These are phyloP conservation scores for Penicillium glabrum DNA, from an alignment of 2,329 filamentous ascomycete genomes.

Conservation along the genomic window DNA sequence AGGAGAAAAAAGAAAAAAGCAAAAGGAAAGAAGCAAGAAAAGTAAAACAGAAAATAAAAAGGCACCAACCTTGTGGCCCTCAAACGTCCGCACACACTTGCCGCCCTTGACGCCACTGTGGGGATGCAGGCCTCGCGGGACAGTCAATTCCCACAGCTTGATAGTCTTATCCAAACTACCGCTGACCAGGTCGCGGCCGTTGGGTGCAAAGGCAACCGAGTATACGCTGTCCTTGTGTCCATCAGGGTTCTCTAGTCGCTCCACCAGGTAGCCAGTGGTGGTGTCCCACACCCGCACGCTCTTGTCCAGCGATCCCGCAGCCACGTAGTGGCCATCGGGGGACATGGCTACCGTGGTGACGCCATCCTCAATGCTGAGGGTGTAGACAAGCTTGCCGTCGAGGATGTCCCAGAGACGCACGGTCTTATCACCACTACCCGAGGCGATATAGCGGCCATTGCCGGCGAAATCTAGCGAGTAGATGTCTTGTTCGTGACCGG, in stretches of 20 bases:
- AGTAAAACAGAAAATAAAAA: slow-evolving; percentile 7
- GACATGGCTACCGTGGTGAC: slow-evolving; percentile 98
- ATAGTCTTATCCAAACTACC: slow-evolving; percentile 97
- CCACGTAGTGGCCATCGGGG: slow-evolving; percentile 89
- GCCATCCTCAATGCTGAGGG: slow-evolving; percentile 90
- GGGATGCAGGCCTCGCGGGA: slow-evolving; percentile 65
- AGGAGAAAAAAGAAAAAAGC: not conserved
- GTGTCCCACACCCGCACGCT: slow-evolving; percentile 98
- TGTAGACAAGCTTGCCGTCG: slow-evolving; percentile 75
- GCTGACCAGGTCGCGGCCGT: slow-evolving; percentile 87
- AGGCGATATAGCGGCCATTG: slow-evolving; percentile 91
- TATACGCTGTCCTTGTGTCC: slow-evolving; percentile 98
- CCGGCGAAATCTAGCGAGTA: slow-evolving; percentile 94
- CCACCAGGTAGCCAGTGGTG: slow-evolving; percentile 77
- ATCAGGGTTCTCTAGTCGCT: slow-evolving; percentile 87
- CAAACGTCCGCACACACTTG: slow-evolving; percentile 94
- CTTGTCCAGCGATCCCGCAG: slow-evolving; percentile 94
- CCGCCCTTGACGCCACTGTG: slow-evolving; percentile 74
- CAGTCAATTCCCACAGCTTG: slow-evolving; percentile 96
- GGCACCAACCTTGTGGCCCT: slow-evolving; percentile 79
- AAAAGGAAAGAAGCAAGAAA: not conserved
- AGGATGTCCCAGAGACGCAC: slow-evolving; percentile 97
- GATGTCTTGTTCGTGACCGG: slow-evolving; percentile 98
- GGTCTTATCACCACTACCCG: slow-evolving; percentile 89
- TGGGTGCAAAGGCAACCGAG: slow-evolving; percentile 92